These are phyloP conservation scores for Cladosporium colombiae DNA, from an alignment of 2,329 filamentous ascomycete genomes.

Conservation along the genomic window DNA sequence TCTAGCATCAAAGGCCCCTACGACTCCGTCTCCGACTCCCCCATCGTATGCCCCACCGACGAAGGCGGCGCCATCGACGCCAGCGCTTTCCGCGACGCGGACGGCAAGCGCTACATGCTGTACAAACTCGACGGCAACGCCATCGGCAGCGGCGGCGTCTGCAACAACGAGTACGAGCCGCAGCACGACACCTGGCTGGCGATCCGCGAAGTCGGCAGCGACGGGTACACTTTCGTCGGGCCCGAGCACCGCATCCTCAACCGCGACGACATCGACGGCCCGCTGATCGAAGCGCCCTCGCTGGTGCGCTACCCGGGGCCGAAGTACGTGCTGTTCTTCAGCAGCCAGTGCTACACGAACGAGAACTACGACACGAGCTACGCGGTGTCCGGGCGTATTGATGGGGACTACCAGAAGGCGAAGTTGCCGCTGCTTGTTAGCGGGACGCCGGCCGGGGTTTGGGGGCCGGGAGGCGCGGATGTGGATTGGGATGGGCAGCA, in stretches of 20 bases:
- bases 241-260: constrained; percentile 25
- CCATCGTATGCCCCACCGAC: constrained; percentile 31
- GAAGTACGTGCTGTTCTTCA: constrained; percentile 33
- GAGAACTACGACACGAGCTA: constrained; percentile 20
- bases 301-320: constrained; percentile 27
- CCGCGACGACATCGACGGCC: constrained; percentile 29
- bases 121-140: constrained; percentile 37
- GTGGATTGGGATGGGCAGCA: constrained; percentile 24
- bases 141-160: constrained; percentile 30
- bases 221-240: constrained; percentile 31
- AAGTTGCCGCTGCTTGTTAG: constrained; percentile 21
- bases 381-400: constrained; percentile 22
- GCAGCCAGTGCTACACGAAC: constrained; percentile 29
- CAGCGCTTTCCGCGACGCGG: constrained; percentile 30
- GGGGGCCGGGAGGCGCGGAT: constrained; percentile 27
- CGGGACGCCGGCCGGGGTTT: constrained; percentile 20
- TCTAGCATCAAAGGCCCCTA: constrained; percentile 31
- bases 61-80: constrained; percentile 35
- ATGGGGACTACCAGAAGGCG: constrained; percentile 24
- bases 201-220: constrained; percentile 30
- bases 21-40: constrained; percentile 25
- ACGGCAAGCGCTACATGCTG: constrained; percentile 28
- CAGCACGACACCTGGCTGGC: constrained; percentile 31
- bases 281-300: constrained; percentile 33
- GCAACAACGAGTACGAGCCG: constrained; percentile 29